Evolutionary conservation across 768 basidiomycete species (phyloP), one percentile per base, ranked within the genome.

Genomic region (Collybia sordida): DNA sequence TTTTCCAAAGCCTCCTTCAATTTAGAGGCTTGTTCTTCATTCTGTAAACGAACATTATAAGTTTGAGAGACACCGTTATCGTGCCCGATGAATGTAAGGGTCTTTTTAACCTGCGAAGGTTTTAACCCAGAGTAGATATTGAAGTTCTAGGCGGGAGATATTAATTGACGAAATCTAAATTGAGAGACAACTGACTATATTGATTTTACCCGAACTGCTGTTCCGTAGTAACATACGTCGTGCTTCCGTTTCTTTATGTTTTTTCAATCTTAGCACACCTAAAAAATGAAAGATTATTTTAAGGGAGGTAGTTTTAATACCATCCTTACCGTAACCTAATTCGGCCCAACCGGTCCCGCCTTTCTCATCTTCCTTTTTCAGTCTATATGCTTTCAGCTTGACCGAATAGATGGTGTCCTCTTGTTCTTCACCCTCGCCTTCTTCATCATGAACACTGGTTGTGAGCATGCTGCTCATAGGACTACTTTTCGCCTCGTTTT

Each of bases 381-480:
- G 59, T 60, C 77, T 79, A 61, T 72, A 89, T 21, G 83, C 82
- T 63, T 87, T 90, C 42, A 80, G 67, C 63, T 74, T 81, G 42
- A 81, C 72, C 39, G 71, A 66, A 63, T 87, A 75, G 23, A 69
- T 67, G 3, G 87, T 90, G 51, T 82, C 82, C 60, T 93, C 90
- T 35, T 85, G 77, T 62, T 93, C 87, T 67, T 93, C 90, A 23
- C 90, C 90, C 58, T 85, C 85, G 9, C 90, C 89, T 52, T 88
- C 88, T 46, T 72, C 72, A 55, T 88, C 88, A 53, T 86, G 81
- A n/a, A 68, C 68, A 47, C 68, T 65, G n/a, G 50, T 63, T 9
- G 49, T 47, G 12, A 57, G 44, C n/a, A 62, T 25, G 24, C 51
- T 63, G 42, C 60, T 14, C 9, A 31, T 11, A 31, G 9, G 31